Base-by-base conservation (phyloP, 2,329 filamentous ascomycete genomes). In the Parasarocladium wereldwijsianum region DNA sequence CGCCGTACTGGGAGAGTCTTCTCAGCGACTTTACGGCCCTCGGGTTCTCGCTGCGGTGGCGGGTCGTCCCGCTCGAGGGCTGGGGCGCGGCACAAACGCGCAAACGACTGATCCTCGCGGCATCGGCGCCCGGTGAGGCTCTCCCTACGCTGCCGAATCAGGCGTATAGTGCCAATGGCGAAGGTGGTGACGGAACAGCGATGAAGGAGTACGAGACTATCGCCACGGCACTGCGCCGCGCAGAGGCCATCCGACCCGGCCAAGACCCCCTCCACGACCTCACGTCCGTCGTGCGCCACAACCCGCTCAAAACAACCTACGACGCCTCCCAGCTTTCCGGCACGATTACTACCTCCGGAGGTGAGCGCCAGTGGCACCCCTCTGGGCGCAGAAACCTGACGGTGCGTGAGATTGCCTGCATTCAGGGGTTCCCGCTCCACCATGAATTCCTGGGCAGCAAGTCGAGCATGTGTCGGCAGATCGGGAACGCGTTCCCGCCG, bases 401-500 rank as follows among this genome's bases (percentile, higher is more conserved):
- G 0, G 45, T 69, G 4, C 62, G 76, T 1, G 83, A 92, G 44
- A 62, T 70, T 15, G 78, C 81, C 0, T 60, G 60, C 3, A 46
- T 90, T 1, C 77, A 84, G 38, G 75, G 74, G 0, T 90, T 90
- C 31, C 77, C 78, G 0, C 35, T 52, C 0, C 44, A 54, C 3
- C 76, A 82, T 44, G 46, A 47, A 1, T 86, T 87, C 42, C 36
- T 52, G 0, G 52, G 51, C 0, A 55, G 48, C 0, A 46, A 49
- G 12, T 51, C 47, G 1, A 47, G 44, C 10, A 52, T 69, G 11
- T 66, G 66, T 39, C 65, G 59, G 37, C 79, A 85, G 45, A 80
- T 87, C 37, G 82, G 82, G 0, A 87, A 90, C 42, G 82, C 81
- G 0, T 83, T 87, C 11, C 78, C 83, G 0, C 70, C 80, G 0